phyloP scores from a whole-genome alignment of 768 basidiomycete species.

The Stropharia rugosoannulata region DNA sequence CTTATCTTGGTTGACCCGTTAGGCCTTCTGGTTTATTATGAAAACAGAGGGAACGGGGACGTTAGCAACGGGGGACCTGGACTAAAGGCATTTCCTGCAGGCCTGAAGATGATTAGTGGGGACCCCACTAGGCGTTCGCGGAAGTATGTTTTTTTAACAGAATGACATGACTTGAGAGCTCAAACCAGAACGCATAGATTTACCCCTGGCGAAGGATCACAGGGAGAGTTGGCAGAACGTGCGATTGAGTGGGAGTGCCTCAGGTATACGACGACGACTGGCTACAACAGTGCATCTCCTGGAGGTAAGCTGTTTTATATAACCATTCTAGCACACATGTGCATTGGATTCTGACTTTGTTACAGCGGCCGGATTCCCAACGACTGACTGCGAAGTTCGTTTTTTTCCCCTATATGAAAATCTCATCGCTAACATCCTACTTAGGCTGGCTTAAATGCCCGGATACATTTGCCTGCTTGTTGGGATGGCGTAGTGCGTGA shows the following conservation, averaged over 20 bases:
- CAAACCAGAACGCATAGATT: constrained; percentile 17
- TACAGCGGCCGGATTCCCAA: constrained; percentile 38
- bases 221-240: constrained; percentile 37
- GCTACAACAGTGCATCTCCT: constrained; percentile 26
- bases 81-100: constrained; percentile 41
- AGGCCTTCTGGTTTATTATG: constrained; percentile 42
- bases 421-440: background rate
- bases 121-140: constrained; percentile 33
- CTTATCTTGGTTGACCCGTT: background rate
- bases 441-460: constrained; percentile 34
- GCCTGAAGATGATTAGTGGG: constrained; percentile 43
- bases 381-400: constrained; percentile 38
- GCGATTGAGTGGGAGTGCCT: constrained; percentile 40
- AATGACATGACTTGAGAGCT: background rate
- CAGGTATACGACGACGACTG: constrained; percentile 30
- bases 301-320: constrained; percentile 5
- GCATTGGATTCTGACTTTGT: background rate
- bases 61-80: constrained; percentile 36
- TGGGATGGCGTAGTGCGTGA: constrained; percentile 37
- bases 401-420: background rate
- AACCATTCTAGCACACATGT: background rate
- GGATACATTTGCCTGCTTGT: constrained; percentile 39
- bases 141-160: constrained; percentile 21
- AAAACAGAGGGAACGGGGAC: constrained; percentile 39
- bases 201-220: constrained; percentile 30